Percentiles rank a stretch among this genome's conserved stretches.
Evolutionary conservation across 495 filamentous ascomycete species (phyloP).

Genomic region (Haplographium delicatum): DNA sequence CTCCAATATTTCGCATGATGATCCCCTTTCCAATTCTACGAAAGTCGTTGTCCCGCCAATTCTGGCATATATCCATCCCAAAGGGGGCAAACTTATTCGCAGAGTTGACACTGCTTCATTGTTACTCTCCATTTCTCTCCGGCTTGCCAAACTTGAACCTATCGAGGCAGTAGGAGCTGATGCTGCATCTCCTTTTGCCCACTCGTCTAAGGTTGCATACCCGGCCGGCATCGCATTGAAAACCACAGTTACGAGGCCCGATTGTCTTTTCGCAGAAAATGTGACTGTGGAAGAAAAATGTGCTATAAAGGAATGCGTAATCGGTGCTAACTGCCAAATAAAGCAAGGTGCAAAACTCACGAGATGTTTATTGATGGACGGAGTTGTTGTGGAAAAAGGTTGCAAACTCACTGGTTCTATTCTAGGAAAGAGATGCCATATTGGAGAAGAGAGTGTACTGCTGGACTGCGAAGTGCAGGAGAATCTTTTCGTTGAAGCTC

Average conservation of each 20-base stretch:
- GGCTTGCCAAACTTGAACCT: constrained; percentile 69
- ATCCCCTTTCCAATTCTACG: too few relatives aligned
- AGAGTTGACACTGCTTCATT: constrained; percentile 83
- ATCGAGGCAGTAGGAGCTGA: constrained; percentile 57
- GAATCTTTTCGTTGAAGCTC: constrained; percentile 71
- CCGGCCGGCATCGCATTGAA: constrained; percentile 68
- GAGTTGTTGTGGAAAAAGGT: constrained; percentile 71
- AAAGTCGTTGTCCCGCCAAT: constrained; percentile 57
- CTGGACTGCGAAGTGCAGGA: constrained; percentile 91
- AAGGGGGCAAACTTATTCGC: constrained; percentile 50
- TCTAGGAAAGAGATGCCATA: constrained; percentile 65
- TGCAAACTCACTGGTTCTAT: constrained; percentile 77
- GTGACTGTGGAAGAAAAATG: constrained; percentile 76
- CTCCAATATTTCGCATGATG: constrained; percentile 30
- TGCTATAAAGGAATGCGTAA: constrained; percentile 82
- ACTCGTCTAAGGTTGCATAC: constrained; percentile 72
- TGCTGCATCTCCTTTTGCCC: constrained; percentile 63
- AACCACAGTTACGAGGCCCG: constrained; percentile 67
- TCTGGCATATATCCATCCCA: constrained; percentile 68
- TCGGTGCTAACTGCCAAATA: constrained; percentile 83
- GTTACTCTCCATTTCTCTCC: constrained; percentile 74
- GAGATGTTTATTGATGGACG: constrained; percentile 87
- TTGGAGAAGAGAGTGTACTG: constrained; percentile 70
- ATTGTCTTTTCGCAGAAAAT: constrained; percentile 78
- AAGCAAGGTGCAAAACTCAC: constrained; percentile 70